A percentile compares a stretch with the other conserved stretches of the same genome.
phyloP scores from a whole-genome alignment of 2,329 filamentous ascomycete genomes.

The Aspergillus cejpii region DNA sequence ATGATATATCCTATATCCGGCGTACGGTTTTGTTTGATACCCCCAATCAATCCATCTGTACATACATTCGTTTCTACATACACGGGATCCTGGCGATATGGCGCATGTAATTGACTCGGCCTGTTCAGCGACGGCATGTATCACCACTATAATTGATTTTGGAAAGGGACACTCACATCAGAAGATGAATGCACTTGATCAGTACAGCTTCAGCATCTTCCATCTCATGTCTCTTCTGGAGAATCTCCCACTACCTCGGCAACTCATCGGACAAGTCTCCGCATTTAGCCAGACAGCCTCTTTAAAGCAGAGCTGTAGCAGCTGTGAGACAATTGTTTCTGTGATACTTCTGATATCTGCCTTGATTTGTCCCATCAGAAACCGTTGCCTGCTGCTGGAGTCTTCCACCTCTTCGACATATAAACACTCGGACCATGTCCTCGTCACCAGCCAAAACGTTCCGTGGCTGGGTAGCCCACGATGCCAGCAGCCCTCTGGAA shows the following conservation, averaged over 20 bases:
- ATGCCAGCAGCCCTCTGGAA: conserved; percentile 28
- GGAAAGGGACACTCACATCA: too few relatives aligned
- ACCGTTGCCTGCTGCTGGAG: too few relatives aligned
- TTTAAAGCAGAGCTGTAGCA: not conserved
- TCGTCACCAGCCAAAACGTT: conserved; percentile 26
- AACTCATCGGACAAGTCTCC: not conserved
- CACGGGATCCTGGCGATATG: conserved; percentile 14
- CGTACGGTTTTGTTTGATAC: conserved; percentile 9
- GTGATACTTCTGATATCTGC: too few relatives aligned
- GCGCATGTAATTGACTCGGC: conserved; percentile 8
- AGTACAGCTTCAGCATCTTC: conserved; percentile 1
- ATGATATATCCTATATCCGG: conserved; percentile 1
- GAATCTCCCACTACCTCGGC: conserved; percentile 1
- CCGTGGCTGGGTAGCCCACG: conserved; percentile 37
- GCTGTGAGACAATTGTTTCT: too few relatives aligned
- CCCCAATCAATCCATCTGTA: conserved; percentile 4
- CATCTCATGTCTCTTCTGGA: too few relatives aligned
- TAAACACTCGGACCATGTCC: too few relatives aligned
- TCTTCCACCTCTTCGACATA: too few relatives aligned
- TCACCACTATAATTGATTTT: conserved; percentile 8
- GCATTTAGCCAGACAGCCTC: not conserved
- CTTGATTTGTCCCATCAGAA: too few relatives aligned
- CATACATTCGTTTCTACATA: conserved; percentile 6
- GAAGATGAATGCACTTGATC: too few relatives aligned
- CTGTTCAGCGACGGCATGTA: not conserved